Base-by-base conservation (phyloP, 768 basidiomycete species). In the Cystoderma amianthinum region DNA sequence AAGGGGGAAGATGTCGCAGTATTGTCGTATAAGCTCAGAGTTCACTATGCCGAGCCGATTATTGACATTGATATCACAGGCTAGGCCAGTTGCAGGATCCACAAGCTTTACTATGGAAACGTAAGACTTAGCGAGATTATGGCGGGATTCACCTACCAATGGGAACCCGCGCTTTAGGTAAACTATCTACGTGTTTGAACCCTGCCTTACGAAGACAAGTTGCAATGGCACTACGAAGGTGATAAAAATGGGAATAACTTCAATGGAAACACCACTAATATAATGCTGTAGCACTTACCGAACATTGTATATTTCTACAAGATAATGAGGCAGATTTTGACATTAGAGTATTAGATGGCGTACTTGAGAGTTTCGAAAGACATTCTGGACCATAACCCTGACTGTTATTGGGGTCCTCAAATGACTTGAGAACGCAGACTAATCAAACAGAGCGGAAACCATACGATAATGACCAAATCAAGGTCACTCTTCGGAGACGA, bases 61-160 rank as follows among this genome's bases (percentile, higher is more conserved):
- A 51, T 86, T 85, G 43, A 80, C 63, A 50, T 80, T 80, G 48
- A 85, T 58, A 46, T 82, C 81, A 44, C 74, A 69, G 1, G 64
- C 42, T 16, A 77, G 44, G 12, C 55, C 53, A 0, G 68, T 70
- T 2, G 6, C n/a, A 1, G 57, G 62, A 46, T 80, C 74, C n/a
- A 36, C 49, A 45, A 74, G 74, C 48, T 72, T 76, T 21, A 81
- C 80, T 81, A 48, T 6, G 28, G 17, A 15, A 22, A n/a, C 16
- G 5, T 47, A 5, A 47, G 32, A 30, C 7, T 3, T 12, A 19
- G 30, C 17, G 12, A 37, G 23, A 39, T n/a, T 23, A 5, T 43
- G 36, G 13, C 12, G 30, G 28, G 18, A 17, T 43, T 43, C 7
- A 28, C 25, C 25, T 37, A 68, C 71, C 63, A 22, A 75, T 74